phyloP scores from a whole-genome alignment of 2,329 filamentous ascomycete genomes.

The Exophiala mesophila region DNA sequence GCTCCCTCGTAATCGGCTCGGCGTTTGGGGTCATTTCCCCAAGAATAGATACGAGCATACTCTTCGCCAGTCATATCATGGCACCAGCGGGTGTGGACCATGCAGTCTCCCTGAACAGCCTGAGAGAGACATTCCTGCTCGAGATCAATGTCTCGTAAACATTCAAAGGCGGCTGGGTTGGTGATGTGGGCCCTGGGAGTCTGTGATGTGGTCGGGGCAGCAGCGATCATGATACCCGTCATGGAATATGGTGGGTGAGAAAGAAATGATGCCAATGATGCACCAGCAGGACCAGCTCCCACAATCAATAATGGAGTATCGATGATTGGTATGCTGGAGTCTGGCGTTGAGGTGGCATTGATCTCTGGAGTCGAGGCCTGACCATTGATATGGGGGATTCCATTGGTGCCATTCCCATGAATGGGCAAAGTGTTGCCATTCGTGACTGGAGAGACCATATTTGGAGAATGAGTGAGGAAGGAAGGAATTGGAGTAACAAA shows the following conservation, averaged over 20 bases:
- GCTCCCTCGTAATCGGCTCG: conserved; percentile 38
- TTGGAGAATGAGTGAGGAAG: no score
- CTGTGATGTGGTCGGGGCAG: conserved; percentile 22
- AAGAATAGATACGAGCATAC: conserved; percentile 39
- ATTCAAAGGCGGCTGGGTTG: conserved; percentile 31
- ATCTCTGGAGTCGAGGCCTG: no score
- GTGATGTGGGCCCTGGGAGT: conserved; percentile 27
- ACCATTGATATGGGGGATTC: no score
- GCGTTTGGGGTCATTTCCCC: conserved; percentile 38
- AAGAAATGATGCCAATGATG: conserved; percentile 31
- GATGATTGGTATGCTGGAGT: no score
- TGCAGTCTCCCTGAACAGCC: conserved; percentile 32
- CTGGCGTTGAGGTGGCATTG: no score
- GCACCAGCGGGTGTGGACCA: conserved; percentile 42
- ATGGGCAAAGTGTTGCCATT: no score
- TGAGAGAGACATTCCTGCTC: conserved; percentile 34
- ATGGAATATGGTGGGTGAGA: conserved; percentile 22
- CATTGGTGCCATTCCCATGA: no score
- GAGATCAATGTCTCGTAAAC: conserved; percentile 42
- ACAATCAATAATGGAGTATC: conserved; percentile 29
- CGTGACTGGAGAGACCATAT: no score
- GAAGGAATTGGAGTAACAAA: no score
- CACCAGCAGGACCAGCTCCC: conserved; percentile 52
- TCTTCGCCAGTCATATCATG: conserved; percentile 43
- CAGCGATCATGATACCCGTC: conserved; percentile 26